These are phyloP conservation scores for Flammula alnicola DNA, from an alignment of 1,284 basidiomycete genomes.

Conservation along the genomic window DNA sequence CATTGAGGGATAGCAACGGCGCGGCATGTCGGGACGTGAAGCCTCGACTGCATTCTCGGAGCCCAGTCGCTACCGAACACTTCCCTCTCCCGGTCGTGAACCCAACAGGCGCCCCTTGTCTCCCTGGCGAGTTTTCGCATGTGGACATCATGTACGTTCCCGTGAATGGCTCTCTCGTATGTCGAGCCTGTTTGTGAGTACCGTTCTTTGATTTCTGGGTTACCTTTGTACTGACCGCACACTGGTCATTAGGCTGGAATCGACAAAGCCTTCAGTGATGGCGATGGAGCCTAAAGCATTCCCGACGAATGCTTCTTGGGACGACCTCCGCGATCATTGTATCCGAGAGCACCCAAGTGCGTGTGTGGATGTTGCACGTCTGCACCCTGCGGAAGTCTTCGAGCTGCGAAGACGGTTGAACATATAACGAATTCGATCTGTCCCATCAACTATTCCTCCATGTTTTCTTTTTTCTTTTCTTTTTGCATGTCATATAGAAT, in stretches of 20 bases:
- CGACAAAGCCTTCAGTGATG: constrained; percentile 6
- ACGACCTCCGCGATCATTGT: constrained; percentile 37
- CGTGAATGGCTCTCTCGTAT: constrained; percentile 31
- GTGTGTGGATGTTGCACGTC: constrained; percentile 35
- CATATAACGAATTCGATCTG: neutral
- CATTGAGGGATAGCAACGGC: no score
- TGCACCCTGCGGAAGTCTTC: constrained; percentile 37
- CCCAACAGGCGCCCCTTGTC: neutral
- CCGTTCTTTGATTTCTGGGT: neutral
- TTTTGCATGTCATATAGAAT: neutral
- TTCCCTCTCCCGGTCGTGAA: neutral
- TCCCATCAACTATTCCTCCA: neutral
- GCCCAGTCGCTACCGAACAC: neutral
- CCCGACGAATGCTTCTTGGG: constrained; percentile 33
- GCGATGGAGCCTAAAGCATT: constrained; percentile 27
- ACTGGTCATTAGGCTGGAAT: neutral
- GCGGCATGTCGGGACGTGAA: no score
- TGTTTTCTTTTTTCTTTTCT: neutral
- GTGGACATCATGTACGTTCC: constrained; percentile 41
- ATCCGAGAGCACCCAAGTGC: constrained; percentile 34
- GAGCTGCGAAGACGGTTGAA: constrained; percentile 34
- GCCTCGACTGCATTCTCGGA: neutral
- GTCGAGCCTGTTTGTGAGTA: constrained; percentile 40
- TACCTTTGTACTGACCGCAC: neutral
- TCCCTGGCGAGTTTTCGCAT: constrained; percentile 25